Base-by-base conservation (phyloP, 78 protist species). In the Planoprotostelium fungivorum region DNA sequence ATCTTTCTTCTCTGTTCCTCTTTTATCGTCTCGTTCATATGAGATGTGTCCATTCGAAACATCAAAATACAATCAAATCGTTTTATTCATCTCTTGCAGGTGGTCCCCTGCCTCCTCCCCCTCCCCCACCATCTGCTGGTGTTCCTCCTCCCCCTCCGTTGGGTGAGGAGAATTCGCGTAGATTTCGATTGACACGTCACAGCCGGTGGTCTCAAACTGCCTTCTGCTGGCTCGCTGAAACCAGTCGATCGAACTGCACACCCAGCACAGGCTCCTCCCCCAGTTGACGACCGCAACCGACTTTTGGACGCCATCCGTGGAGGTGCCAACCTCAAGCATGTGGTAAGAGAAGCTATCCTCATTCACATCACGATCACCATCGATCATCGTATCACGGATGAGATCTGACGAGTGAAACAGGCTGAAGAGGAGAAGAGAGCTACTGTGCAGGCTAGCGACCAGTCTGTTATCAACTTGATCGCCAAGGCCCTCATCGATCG, bases 371-470 rank as follows among this genome's bases (percentile, higher is more conserved):
- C 16, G 73, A 51, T 25, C 5, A 51, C 31, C 16, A 5, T 25
- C 16, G 73, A 51, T 51, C 73, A 25, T 16, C 73, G 16, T 25
- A 51, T 51, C 31, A 16, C 5, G 5, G 16, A 25, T 51, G 73
- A 51, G 16, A n/a, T n/a, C n/a, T n/a, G 73, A 51, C 16, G 73
- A 25, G 31, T 25, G 73, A 16, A 51, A 5, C 73, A 5, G 16
- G 5, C 73, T 51, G 31, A 51, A 51, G 16, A 51, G 16, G 73
- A 51, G 73, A 51, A 51, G 73, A 5, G n/a, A n/a, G n/a, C n/a
- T n/a, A n/a, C 73, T 51, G 73, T 51, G 73, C 73, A 51, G 73
- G 73, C 73, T 51, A 51, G 73, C 73, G 73, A 51, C 73, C 73
- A 51, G 73, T 25, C 5, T 51, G 73, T 51, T 16, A 51, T 51